Evolutionary conservation across 495 filamentous ascomycete species (phyloP).

Genomic region (Penicillium bialowiezense): DNA sequence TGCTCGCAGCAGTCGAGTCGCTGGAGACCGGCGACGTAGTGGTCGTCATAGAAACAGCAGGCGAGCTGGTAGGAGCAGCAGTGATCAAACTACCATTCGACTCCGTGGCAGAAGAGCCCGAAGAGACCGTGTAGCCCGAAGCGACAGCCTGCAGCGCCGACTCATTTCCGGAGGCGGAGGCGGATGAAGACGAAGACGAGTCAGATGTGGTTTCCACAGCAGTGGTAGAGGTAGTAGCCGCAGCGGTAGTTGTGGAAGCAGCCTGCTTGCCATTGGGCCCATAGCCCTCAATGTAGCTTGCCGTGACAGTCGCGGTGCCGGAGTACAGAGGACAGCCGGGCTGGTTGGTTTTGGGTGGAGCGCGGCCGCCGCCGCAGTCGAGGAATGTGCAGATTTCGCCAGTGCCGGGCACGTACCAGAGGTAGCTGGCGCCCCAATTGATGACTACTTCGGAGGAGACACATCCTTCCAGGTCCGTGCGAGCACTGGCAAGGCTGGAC

Average conservation of each 20-base stretch:
- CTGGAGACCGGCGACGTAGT: conserved; percentile 7
- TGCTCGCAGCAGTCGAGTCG: conserved; percentile 8
- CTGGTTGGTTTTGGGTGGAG: conserved; percentile 56
- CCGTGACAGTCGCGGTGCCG: conserved; percentile 53
- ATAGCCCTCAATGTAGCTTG: conserved; percentile 46
- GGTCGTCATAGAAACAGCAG: conserved; percentile 13
- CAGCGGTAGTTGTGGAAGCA: conserved; percentile 15
- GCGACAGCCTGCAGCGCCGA: too few species aligned
- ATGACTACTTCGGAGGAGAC: conserved; percentile 25
- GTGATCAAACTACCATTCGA: conserved; percentile 13
- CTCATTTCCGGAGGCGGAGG: conserved; percentile 13
- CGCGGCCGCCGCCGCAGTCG: conserved; percentile 64
- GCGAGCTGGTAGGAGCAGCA: conserved; percentile 13
- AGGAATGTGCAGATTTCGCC: conserved; percentile 60
- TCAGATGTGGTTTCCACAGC: not conserved
- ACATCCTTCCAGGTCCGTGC: conserved; percentile 30
- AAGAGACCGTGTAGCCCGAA: too few species aligned
- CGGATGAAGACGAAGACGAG: not conserved
- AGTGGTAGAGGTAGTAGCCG: conserved; percentile 5
- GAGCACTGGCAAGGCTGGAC: conserved; percentile 17
- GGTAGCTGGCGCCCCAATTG: conserved; percentile 40
- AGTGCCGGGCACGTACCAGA: conserved; percentile 53
- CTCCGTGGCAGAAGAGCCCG: conserved; percentile 7
- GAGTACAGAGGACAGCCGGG: conserved; percentile 58
- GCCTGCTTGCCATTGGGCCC: conserved; percentile 24